Base-by-base conservation (phyloP, 352 stramenopile species). In the Globisporangium cystogenes region DNA sequence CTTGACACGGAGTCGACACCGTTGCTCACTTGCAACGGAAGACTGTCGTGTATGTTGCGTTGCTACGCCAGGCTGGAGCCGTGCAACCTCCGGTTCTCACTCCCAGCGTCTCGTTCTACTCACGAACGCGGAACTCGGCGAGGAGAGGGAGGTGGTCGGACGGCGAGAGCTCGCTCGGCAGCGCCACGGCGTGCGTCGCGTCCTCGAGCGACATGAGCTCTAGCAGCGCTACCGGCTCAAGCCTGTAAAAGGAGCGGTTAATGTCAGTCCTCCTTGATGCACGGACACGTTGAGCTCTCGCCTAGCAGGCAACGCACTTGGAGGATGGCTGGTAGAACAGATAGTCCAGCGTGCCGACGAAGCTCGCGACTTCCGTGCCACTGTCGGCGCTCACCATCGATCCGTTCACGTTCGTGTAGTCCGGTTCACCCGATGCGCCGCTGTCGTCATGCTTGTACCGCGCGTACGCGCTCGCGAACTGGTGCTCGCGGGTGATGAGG, bases 261-360 rank as follows among this genome's bases (percentile, higher is more conserved):
- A n/a, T n/a, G n/a, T n/a, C n/a, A n/a, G n/a, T n/a, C n/a, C n/a
- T n/a, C n/a, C n/a, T n/a, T n/a, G n/a, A n/a, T n/a, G n/a, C n/a
- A n/a, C n/a, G n/a, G n/a, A n/a, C n/a, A n/a, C n/a, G n/a, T n/a
- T n/a, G n/a, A n/a, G n/a, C n/a, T 24, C 20, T 5, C 35, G 33
- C 4, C n/a, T 6, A 27, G 20, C n/a, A 41, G 39, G 0, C 31
- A 37, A 58, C 62, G 20, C 48, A 88, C 81, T 63, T 73, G 16
- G 20, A 0, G 21, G 63, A 6, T 1, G 72, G 70, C 33, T 80
- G 60, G 58, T 90, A 93, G 48, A 93, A 90, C 29, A 93, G 81
- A 54, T 92, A 93, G 59, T 93, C 83, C 24, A 93, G 57, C 12
- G 81, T 92, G 7, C 83, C 83, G 24, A 90, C 60, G 43, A 93